Conservation (phyloP, 441 rosid species). For the Euphorbia schlechtendalii region DNA sequence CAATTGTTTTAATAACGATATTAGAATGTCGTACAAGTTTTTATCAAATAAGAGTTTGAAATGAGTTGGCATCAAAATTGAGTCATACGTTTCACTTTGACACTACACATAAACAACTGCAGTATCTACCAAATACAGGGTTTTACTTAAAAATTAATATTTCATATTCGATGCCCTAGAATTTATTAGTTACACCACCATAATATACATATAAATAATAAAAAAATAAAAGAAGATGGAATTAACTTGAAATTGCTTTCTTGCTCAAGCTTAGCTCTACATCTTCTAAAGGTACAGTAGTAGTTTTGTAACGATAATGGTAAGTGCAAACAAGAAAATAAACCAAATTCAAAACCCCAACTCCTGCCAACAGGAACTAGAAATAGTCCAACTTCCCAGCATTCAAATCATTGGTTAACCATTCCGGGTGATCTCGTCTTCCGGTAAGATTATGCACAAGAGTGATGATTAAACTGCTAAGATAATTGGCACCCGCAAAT, state of each 20-base stretch:
- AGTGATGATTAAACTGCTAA: slow-evolving; percentile 35
- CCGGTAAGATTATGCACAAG: slow-evolving; percentile 40
- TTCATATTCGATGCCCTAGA: no score
- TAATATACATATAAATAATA: neutral
- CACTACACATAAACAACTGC: no score
- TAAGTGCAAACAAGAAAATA: slow-evolving; percentile 44
- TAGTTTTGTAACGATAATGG: slow-evolving; percentile 37
- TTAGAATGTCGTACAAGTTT: no score
- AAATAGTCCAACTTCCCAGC: slow-evolving; percentile 56
- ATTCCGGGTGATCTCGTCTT: slow-evolving; percentile 35
- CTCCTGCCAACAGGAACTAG: slow-evolving; percentile 52
- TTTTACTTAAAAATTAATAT: no score
- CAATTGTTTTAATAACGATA: no score
- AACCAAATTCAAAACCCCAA: slow-evolving; percentile 45
- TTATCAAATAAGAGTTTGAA: no score
- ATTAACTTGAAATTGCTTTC: neutral
- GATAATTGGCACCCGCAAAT: slow-evolving; percentile 40
- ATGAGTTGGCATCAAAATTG: no score
- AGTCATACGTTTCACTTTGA: no score
- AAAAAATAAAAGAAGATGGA: neutral
- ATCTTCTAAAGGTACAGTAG: slow-evolving; percentile 12
- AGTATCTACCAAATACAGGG: no score
- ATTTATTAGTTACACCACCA: no score
- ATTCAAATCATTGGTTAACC: slow-evolving; percentile 57
- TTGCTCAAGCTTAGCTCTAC: slow-evolving; percentile 37